Conservation (phyloP, 371 early-diverging fungal species). For the Lichtheimia corymbifera region DNA sequence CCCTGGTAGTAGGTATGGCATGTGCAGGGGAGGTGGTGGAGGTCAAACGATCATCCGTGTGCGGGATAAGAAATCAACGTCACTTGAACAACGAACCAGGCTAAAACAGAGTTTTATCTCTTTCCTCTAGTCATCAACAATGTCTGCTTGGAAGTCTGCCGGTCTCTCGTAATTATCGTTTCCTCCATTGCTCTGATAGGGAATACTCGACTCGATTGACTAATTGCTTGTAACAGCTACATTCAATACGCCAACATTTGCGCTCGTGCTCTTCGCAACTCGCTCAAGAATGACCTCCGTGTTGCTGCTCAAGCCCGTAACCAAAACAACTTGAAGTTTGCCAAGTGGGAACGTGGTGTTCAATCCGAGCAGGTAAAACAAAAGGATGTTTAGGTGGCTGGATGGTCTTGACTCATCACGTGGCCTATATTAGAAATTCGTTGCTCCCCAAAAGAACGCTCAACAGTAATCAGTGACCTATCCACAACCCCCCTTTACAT, state of each 20-base stretch:
- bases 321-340: slow-evolving; percentile 74
- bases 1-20: too few species aligned
- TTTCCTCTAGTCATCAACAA: slow-evolving; percentile 9
- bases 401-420: background rate
- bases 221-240: slow-evolving; percentile 58
- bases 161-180: slow-evolving; percentile 50
- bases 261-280: slow-evolving; percentile 83
- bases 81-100: too few species aligned
- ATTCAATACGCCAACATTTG: slow-evolving; percentile 86
- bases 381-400: background rate
- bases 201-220: too few species aligned
- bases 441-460: slow-evolving; percentile 14
- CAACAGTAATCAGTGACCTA: too few species aligned
- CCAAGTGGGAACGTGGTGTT: slow-evolving; percentile 81
- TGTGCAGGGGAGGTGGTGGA: too few species aligned
- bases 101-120: too few species aligned
- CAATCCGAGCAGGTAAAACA: slow-evolving; percentile 6
- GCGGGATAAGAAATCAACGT: too few species aligned
- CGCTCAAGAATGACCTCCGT: slow-evolving; percentile 79
- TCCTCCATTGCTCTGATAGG: background rate
- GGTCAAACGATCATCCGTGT: too few species aligned
- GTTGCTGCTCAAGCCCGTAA: slow-evolving; percentile 72
- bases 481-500: too few species aligned
- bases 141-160: slow-evolving; percentile 70
- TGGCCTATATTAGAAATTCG: slow-evolving; percentile 30